Evolutionary conservation across 768 basidiomycete species (phyloP).

Genomic region (Pulveroboletus sp.): DNA sequence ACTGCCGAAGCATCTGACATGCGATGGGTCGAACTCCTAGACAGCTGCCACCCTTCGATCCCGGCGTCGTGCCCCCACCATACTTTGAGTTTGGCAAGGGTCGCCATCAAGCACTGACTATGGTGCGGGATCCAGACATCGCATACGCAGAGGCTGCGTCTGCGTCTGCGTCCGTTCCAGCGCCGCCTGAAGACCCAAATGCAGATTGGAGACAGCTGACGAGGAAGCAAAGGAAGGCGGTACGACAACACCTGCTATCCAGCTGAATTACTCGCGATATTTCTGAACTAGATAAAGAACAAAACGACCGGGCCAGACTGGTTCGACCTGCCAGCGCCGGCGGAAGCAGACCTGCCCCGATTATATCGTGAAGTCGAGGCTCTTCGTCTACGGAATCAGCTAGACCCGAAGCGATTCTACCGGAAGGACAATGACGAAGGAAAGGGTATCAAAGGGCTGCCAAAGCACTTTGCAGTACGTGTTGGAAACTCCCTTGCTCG

Average conservation of each 20-base stretch:
- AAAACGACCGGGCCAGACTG: conserved; percentile 76
- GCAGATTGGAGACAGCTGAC: conserved; percentile 65
- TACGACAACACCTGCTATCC: conserved; percentile 28
- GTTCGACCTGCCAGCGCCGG: conserved; percentile 85
- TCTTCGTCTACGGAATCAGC: conserved; percentile 75
- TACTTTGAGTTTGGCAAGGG: conserved; percentile 55
- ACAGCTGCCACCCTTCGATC: conserved; percentile 59
- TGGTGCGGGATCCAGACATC: conserved; percentile 58
- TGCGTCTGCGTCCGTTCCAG: conserved; percentile 46
- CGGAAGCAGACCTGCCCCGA: conserved; percentile 72
- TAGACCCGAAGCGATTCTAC: conserved; percentile 92
- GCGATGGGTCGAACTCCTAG: conserved; percentile 28
- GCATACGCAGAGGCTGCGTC: conserved; percentile 48
- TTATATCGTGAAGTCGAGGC: conserved; percentile 85
- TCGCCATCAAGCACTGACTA: conserved; percentile 40
- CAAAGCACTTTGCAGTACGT: conserved; percentile 86
- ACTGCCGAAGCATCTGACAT: background rate
- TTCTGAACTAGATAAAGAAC: conserved; percentile 48
- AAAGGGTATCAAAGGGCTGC: conserved; percentile 77
- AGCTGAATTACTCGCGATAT: background rate
- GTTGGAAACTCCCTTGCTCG: background rate
- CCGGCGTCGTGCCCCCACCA: conserved; percentile 55
- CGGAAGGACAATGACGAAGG: conserved; percentile 82
- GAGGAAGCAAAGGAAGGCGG: conserved; percentile 68
- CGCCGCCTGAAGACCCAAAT: conserved; percentile 59